phyloP scores from a whole-genome alignment of 768 basidiomycete genomes.

The Lenzites betulinus region DNA sequence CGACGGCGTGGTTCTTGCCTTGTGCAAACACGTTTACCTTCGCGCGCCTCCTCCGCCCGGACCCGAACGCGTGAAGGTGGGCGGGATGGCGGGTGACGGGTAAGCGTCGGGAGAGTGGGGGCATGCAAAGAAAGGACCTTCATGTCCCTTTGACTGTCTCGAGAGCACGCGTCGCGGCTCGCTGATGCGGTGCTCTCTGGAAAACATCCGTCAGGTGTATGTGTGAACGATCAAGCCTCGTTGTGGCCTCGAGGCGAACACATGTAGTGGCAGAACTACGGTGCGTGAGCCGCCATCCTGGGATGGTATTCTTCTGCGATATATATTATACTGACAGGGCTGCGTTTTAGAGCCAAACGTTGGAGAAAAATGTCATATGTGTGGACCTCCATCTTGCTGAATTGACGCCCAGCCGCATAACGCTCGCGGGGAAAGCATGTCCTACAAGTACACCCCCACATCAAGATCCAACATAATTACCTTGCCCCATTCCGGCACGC shows the following conservation, averaged over 20 bases:
- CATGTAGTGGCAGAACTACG: slow-evolving; percentile 14
- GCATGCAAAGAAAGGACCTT: slow-evolving; percentile 4
- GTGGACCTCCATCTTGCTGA: neutral
- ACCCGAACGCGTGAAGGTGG: slow-evolving; percentile 6
- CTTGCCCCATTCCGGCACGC: too few relatives aligned
- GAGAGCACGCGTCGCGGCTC: neutral
- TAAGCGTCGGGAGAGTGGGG: neutral
- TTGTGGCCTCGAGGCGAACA: slow-evolving; percentile 22
- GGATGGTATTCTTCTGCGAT: too few relatives aligned
- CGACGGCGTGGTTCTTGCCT: neutral
- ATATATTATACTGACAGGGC: too few relatives aligned
- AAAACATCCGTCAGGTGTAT: neutral
- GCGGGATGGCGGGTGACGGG: slow-evolving; percentile 17
- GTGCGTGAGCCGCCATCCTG: too few relatives aligned
- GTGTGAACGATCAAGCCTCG: slow-evolving; percentile 18
- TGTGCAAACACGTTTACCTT: neutral
- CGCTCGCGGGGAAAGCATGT: too few relatives aligned
- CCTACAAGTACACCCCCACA: too few relatives aligned
- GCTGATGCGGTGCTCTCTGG: neutral
- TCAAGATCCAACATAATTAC: too few relatives aligned
- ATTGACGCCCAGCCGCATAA: neutral
- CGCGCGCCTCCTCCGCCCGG: neutral
- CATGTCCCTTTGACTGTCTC: neutral
- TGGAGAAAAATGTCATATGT: too few relatives aligned
- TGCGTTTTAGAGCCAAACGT: too few relatives aligned